Evolutionary conservation across 768 basidiomycete species (phyloP).

Genomic region (Glaciozyma martinii): DNA sequence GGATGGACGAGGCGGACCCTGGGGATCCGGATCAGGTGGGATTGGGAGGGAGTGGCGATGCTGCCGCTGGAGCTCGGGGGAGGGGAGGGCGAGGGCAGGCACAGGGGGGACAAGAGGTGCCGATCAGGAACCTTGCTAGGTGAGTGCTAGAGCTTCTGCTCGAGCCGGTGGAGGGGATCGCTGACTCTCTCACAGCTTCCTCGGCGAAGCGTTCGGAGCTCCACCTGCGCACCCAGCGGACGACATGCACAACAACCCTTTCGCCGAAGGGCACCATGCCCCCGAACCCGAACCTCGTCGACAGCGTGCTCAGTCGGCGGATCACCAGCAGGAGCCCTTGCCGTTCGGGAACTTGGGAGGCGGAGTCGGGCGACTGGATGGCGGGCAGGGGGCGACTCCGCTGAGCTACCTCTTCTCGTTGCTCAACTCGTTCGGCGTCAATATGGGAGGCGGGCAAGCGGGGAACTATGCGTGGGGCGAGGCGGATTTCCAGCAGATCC

Average conservation of each 20-base stretch:
- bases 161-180: too few species aligned
- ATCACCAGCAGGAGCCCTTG: neutral
- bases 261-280: slow-evolving; percentile 25
- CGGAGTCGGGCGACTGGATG: neutral
- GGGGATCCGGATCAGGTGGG: slow-evolving; percentile 7
- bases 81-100: neutral
- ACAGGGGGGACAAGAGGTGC: neutral
- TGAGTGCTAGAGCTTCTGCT: neutral
- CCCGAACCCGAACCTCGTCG: neutral
- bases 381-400: neutral
- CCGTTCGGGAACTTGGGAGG: too few species aligned
- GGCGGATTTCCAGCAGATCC: slow-evolving; percentile 52
- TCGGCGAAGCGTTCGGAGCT: slow-evolving; percentile 25
- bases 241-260: slow-evolving; percentile 27
- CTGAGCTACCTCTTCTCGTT: slow-evolving; percentile 11
- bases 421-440: slow-evolving; percentile 6
- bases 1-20: neutral
- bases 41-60: neutral
- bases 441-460: neutral
- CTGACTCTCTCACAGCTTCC: slow-evolving; percentile 5
- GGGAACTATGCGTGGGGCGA: slow-evolving; percentile 23
- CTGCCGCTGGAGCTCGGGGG: too few species aligned
- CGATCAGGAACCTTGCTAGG: slow-evolving; percentile 23
- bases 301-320: neutral
- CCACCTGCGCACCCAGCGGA: slow-evolving; percentile 19